Evolutionary conservation across 2,329 filamentous ascomycete species (phyloP), one percentile per base, ranked within the genome.

Genomic region (Eutypa lata): DNA sequence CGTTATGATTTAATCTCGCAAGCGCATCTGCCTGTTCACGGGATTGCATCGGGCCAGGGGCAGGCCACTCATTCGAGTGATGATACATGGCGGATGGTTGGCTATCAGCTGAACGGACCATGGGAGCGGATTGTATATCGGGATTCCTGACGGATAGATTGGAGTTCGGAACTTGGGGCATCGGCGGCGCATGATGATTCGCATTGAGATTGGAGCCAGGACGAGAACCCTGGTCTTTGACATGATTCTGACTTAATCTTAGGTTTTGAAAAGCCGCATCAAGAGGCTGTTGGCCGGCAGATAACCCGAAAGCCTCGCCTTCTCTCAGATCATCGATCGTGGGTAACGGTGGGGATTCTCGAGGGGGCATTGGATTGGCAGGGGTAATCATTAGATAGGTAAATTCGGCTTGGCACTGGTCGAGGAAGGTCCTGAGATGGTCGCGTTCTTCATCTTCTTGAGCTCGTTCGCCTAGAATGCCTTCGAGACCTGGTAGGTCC

Each of bases 351-450:
- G 81, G 80, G 2, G 82, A 83, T 22, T 86, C 84, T 65, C 84
- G 77, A n/a, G 83, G 84, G 1, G 84, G 84, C 42, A 80, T 71
- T 3, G 84, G 84, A 66, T 87, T 87, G 40, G 84, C 83, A 1
- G 84, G 84, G 0, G 83, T 83, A 48, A 86, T 78, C 83, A 87
- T 86, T 14, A 87, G 75, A 61, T 87, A 87, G 57, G 83, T 84
- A 54, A 87, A 86, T 63, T 87, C 83, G 59, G 79, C 77, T 67
- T 86, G 77, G 68, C 83, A 84, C 64, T 84, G 82, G 57, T 87
- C 84, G 56, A 87, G 74, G 64, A 86, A 87, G 11, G 72, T 72
- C 67, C 82, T 83, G 47, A 87, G 73, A 52, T 82, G 73, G 42
- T 78, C 78, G 49, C 75, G 68, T 22, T 76, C 74, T 48, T 79